Evolutionary conservation across 805 yeast genomes (phyloP).

Genomic region (Ogataea haglerorum): DNA sequence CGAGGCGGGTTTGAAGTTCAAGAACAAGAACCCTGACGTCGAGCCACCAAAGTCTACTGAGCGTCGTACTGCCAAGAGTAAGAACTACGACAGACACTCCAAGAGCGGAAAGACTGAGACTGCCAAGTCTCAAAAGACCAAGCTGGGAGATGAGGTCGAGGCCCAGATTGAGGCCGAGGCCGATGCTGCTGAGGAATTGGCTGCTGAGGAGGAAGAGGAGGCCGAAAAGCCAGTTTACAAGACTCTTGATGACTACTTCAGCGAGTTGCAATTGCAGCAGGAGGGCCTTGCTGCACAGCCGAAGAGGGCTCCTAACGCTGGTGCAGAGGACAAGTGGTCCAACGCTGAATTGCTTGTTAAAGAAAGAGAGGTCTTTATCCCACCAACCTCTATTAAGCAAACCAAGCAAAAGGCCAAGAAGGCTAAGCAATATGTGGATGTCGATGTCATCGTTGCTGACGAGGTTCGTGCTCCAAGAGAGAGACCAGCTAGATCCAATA

Average conservation of each 20-base stretch:
- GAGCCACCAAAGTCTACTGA: slow-evolving; percentile 53
- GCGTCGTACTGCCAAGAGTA: slow-evolving; percentile 44
- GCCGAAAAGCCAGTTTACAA: slow-evolving; percentile 50
- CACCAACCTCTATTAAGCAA: slow-evolving; percentile 64
- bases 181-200: slow-evolving; percentile 51
- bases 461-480: slow-evolving; percentile 40
- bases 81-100: slow-evolving; percentile 78
- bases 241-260: slow-evolving; percentile 85
- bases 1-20: slow-evolving; percentile 81
- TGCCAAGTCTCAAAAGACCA: slow-evolving; percentile 76
- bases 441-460: slow-evolving; percentile 70
- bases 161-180: slow-evolving; percentile 44
- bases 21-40: slow-evolving; percentile 63
- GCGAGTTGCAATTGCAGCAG: slow-evolving; percentile 52
- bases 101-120: slow-evolving; percentile 83
- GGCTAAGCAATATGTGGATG: slow-evolving; percentile 75
- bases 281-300: slow-evolving; percentile 33
- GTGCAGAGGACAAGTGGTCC: slow-evolving; percentile 49
- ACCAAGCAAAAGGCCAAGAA: slow-evolving; percentile 70
- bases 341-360: slow-evolving; percentile 62
- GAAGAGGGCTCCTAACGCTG: slow-evolving; percentile 54
- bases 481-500: slow-evolving; percentile 23
- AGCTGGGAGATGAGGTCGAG: slow-evolving; percentile 83
- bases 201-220: slow-evolving; percentile 38
- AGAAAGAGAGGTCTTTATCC: slow-evolving; percentile 57